Percentiles rank a stretch among this genome's conserved stretches.
phyloP scores from a whole-genome alignment of 1,284 basidiomycete species.

The Ustilago sp. region DNA sequence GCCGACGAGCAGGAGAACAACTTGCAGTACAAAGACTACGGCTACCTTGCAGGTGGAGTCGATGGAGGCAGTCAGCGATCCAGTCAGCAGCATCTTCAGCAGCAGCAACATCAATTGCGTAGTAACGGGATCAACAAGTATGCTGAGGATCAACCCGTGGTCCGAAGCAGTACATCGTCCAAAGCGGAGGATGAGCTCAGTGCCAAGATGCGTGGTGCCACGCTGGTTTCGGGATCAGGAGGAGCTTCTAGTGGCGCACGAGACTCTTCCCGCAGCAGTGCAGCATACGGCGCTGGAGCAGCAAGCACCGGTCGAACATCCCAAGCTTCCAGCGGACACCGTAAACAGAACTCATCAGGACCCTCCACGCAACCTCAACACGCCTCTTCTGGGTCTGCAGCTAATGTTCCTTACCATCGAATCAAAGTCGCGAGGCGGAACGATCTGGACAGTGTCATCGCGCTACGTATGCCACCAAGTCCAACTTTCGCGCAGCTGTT shows the following conservation, averaged over 20 bases:
- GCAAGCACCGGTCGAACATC: conserved; percentile 35
- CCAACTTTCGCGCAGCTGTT: conserved; percentile 87
- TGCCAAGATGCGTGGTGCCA: conserved; percentile 38
- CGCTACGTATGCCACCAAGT: conserved; percentile 95
- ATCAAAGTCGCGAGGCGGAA: conserved; percentile 96
- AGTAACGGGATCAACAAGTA: conserved; percentile 45
- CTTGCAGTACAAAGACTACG: conserved; percentile 47
- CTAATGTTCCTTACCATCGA: conserved; percentile 74
- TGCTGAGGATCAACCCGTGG: conserved; percentile 49
- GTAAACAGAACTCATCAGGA: conserved; percentile 44
- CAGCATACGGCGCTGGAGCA: conserved; percentile 26
- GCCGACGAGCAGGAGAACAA: conserved; percentile 22
- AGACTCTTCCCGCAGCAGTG: conserved; percentile 36
- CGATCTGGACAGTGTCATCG: conserved; percentile 88
- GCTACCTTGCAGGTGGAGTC: conserved; percentile 34
- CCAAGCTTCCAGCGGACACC: conserved; percentile 46
- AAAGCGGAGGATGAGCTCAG: conserved; percentile 36
- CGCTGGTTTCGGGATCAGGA: conserved; percentile 23
- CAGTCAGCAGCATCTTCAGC: conserved; percentile 21
- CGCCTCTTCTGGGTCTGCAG: conserved; percentile 38
- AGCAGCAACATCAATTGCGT: conserved; percentile 14
- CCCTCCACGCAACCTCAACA: conserved; percentile 23
- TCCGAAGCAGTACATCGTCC: conserved; percentile 32
- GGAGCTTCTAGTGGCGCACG: conserved; percentile 27
- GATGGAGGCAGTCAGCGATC: conserved; percentile 15